phyloP scores from a whole-genome alignment of 768 basidiomycete species.

The Leccinum incarnatum region DNA sequence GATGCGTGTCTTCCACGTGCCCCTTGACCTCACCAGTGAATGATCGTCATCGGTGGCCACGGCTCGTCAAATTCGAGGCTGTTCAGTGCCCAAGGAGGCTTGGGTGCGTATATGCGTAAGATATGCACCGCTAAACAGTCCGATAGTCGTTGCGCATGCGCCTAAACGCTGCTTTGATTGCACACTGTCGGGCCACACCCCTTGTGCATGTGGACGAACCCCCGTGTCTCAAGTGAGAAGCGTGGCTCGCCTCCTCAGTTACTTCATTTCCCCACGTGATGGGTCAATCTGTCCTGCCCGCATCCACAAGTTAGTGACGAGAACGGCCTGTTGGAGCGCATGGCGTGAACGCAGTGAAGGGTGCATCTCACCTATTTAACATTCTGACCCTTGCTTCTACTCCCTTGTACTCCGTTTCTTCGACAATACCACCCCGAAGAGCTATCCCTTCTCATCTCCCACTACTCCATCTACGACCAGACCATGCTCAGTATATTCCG shows the following conservation, averaged over 20 bases:
- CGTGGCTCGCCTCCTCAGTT: constrained; percentile 26
- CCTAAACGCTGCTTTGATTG: constrained; percentile 13
- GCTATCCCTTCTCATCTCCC: constrained; percentile 33
- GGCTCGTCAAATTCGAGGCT: constrained; percentile 7
- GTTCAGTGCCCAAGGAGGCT: constrained; percentile 12
- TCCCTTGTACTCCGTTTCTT: constrained; percentile 39
- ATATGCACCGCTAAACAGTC: constrained; percentile 9
- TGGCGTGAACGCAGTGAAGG: constrained; percentile 42
- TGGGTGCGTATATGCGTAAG: constrained; percentile 17
- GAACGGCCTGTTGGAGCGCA: constrained; percentile 32
- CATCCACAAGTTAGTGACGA: constrained; percentile 31
- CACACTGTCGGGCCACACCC: constrained; percentile 23
- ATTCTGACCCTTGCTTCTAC: constrained; percentile 33
- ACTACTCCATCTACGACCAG: constrained; percentile 48
- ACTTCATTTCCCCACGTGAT: constrained; percentile 22
- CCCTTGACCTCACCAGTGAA: not conserved
- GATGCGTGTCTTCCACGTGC: constrained; percentile 29
- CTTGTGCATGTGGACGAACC: constrained; percentile 27
- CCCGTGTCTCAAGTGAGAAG: constrained; percentile 21
- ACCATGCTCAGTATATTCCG: constrained; percentile 59
- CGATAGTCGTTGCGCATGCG: constrained; percentile 7
- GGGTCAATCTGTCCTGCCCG: constrained; percentile 28
- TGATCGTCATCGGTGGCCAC: not conserved
- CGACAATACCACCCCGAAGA: constrained; percentile 30
- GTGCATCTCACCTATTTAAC: constrained; percentile 39